Evolutionary conservation across 371 early-diverging fungal species (phyloP).

Genomic region (Mortierella sp.): DNA sequence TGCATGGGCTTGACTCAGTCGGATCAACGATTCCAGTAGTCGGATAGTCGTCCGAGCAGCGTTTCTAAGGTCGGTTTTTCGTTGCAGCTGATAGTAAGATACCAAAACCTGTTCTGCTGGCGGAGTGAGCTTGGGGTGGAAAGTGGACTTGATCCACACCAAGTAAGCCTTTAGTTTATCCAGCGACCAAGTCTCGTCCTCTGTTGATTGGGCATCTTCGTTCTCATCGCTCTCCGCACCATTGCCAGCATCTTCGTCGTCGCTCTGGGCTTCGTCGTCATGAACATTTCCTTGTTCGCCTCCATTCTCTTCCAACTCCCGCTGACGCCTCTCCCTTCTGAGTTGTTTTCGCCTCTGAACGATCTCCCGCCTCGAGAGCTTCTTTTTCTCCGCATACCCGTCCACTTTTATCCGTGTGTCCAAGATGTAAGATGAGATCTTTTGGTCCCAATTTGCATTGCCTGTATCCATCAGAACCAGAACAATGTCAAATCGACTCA

Average conservation of each 20-base stretch:
- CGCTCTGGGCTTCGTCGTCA: neutral
- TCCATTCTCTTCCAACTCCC: slow-evolving; percentile 19
- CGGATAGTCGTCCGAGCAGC: slow-evolving; percentile 83
- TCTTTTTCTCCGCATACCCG: slow-evolving; percentile 4
- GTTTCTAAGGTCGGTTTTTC: slow-evolving; percentile 68
- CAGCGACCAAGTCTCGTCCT: slow-evolving; percentile 57
- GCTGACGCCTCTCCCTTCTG: slow-evolving; percentile 7
- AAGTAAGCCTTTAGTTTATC: slow-evolving; percentile 73
- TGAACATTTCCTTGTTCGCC: neutral
- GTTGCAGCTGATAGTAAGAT: slow-evolving; percentile 74
- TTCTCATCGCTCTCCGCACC: slow-evolving; percentile 7
- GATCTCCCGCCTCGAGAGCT: slow-evolving; percentile 22
- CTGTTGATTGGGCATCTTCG: slow-evolving; percentile 1
- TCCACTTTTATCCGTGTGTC: slow-evolving; percentile 39
- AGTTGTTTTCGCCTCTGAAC: slow-evolving; percentile 18
- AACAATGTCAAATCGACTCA: slow-evolving; percentile 85
- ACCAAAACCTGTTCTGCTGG: slow-evolving; percentile 69
- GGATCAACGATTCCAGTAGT: slow-evolving; percentile 83
- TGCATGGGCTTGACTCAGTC: slow-evolving; percentile 89
- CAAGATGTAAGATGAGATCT: slow-evolving; percentile 65
- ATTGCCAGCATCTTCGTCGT: neutral
- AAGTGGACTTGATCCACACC: slow-evolving; percentile 59
- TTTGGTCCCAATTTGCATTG: slow-evolving; percentile 70
- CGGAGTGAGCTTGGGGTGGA: slow-evolving; percentile 63
- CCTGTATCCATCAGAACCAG: slow-evolving; percentile 76